Base-by-base conservation (phyloP, 2,329 filamentous ascomycete genomes). In the Aciculosporium take region DNA sequence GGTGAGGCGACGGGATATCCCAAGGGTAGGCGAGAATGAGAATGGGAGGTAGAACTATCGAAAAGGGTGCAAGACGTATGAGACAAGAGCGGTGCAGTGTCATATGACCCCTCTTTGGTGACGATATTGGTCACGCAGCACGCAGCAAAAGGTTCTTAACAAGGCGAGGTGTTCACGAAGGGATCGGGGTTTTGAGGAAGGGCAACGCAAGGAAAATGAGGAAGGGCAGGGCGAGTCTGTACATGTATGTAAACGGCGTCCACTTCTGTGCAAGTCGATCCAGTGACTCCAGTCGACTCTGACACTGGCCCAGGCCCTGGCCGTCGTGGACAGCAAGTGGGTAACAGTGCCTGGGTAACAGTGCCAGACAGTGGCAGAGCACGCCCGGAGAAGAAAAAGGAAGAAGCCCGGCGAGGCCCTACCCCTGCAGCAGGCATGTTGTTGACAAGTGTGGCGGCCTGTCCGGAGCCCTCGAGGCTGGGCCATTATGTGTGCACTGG, bases 171-270 rank as follows among this genome's bases (percentile, higher is more conserved):
- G 50, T 42, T 49, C 40, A 38, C 46, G 44, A 46, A 46, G 46
- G 48, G 51, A 45, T 45, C 30, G 31, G 32, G 21, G 36, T 30
- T 18, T 37, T 39, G 49, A 44, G 39, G 51, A 56, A 55, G 56
- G 57, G 56, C 47, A n/a, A 56, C 54, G 50, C 47, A 52, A 56
- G 56, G 56, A 57, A 60, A 51, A 59, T 56, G 56, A 60, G 60
- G 56, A 55, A 53, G 52, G 51, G 33, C 35, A 39, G n/a, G 43
- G 34, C 35, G 34, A 45, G 37, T 36, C 20, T 43, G 37, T 39
- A 39, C 24, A 32, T 36, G 36, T 33, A 40, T 28, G 36, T 33
- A 40, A 21, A 37, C 33, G 30, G 40, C 35, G 35, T 33, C 23
- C 17, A 25, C 36, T 10, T 13, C 23, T 10, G n/a, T n/a, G n/a